Conservation (phyloP, 768 basidiomycete species). For the Royoungia palumana region DNA sequence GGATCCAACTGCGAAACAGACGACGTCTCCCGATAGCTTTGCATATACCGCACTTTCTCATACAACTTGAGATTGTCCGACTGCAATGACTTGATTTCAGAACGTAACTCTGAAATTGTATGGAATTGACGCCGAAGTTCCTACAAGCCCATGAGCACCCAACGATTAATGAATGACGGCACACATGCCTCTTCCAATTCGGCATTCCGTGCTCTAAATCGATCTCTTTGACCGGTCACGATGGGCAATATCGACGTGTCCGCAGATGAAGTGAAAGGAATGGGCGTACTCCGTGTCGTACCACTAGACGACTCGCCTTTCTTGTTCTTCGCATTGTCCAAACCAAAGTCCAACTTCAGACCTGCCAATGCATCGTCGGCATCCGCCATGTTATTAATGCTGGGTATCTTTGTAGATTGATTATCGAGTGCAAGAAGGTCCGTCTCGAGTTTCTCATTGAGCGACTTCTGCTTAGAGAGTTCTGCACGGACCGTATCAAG, state of each 20-base stretch:
- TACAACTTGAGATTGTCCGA: slow-evolving; percentile 96
- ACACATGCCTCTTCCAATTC: slow-evolving; percentile 86
- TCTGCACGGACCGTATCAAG: slow-evolving; percentile 60
- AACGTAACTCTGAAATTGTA: slow-evolving; percentile 87
- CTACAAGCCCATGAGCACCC: slow-evolving; percentile 34
- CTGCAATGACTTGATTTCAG: slow-evolving; percentile 89
- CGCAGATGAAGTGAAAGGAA: slow-evolving; percentile 69
- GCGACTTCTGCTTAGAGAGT: slow-evolving; percentile 67
- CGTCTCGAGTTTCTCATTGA: slow-evolving; percentile 91
- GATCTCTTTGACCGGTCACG: slow-evolving; percentile 93
- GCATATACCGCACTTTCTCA: slow-evolving; percentile 99
- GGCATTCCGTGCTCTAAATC: slow-evolving; percentile 96
- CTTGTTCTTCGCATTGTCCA: slow-evolving; percentile 14
- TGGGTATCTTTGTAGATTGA: slow-evolving; percentile 21
- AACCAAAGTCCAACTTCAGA: slow-evolving; percentile 57
- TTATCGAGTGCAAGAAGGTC: slow-evolving; percentile 83
- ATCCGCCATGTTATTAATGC: slow-evolving; percentile 25
- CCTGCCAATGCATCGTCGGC: slow-evolving; percentile 61
- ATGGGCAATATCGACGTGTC: slow-evolving; percentile 98
- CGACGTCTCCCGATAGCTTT: slow-evolving; percentile 84
- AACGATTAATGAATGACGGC: not conserved
- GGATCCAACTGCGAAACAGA: slow-evolving; percentile 66
- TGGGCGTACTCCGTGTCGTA: slow-evolving; percentile 52
- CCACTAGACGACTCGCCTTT: slow-evolving; percentile 18
- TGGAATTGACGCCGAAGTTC: slow-evolving; percentile 96